Conservation (phyloP, 805 yeast species). For the Starmerella scarabaei region DNA sequence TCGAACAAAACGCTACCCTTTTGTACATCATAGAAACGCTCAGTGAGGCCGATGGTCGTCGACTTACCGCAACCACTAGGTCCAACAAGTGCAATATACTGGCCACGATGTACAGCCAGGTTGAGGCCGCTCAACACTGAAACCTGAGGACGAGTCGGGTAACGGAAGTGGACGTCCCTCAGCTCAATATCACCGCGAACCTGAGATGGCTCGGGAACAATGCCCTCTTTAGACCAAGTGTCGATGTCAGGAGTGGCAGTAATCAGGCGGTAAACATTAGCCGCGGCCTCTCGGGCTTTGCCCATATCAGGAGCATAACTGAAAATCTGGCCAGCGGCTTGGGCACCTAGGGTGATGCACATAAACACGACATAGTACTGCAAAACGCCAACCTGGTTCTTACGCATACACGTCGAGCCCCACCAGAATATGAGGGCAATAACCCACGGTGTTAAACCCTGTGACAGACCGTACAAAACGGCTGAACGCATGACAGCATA, state of each 20-base stretch:
- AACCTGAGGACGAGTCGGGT: slow-evolving; percentile 45
- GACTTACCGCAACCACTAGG: slow-evolving; percentile 53
- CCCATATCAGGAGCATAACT: slow-evolving; percentile 35
- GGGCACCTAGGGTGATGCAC: slow-evolving; percentile 32
- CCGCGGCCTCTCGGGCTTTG: slow-evolving; percentile 30
- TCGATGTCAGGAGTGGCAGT: slow-evolving; percentile 28
- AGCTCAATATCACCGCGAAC: slow-evolving; percentile 44
- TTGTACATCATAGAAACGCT: slow-evolving; percentile 40
- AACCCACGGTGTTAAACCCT: slow-evolving; percentile 31
- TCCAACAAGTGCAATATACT: slow-evolving; percentile 54
- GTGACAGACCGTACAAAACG: slow-evolving; percentile 29
- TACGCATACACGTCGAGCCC: slow-evolving; percentile 29
- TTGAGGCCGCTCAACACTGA: slow-evolving; percentile 40
- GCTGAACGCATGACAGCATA: slow-evolving; percentile 25
- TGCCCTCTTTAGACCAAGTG: slow-evolving; percentile 24
- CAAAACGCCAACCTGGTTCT: slow-evolving; percentile 23
- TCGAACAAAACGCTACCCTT: slow-evolving; percentile 40
- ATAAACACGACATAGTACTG: slow-evolving; percentile 31
- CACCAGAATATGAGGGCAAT: slow-evolving; percentile 34
- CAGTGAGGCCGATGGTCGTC: slow-evolving; percentile 39
- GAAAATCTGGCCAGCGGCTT: slow-evolving; percentile 32
- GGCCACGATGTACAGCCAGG: slow-evolving; percentile 37
- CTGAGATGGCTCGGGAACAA: slow-evolving; percentile 21
- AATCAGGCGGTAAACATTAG: slow-evolving; percentile 26
- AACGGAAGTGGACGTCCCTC: slow-evolving; percentile 46